phyloP scores from a whole-genome alignment of 805 yeast genomes.

The Pichia scutulata region DNA sequence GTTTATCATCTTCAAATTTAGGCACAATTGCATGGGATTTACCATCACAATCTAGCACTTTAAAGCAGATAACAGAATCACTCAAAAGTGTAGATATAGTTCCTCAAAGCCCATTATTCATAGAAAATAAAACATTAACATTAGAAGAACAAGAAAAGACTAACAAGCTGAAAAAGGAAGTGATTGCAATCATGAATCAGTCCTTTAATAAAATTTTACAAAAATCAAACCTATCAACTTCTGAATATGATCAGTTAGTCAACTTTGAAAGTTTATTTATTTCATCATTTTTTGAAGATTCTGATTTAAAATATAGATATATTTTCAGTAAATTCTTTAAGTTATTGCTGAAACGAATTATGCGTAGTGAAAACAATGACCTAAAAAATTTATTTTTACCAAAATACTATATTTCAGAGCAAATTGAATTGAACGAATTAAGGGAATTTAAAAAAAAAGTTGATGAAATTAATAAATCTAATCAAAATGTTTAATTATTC shows the following conservation, averaged over 20 bases:
- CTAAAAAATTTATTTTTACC: conserved; percentile 17
- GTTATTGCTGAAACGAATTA: conserved; percentile 24
- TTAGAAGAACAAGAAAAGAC: conserved; percentile 10
- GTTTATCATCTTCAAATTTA: background rate
- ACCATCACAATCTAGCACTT: background rate
- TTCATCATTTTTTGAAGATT: conserved; percentile 20
- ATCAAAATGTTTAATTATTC: background rate
- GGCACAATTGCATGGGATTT: conserved; percentile 7
- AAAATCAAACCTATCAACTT: conserved; percentile 45
- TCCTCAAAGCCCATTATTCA: conserved; percentile 17
- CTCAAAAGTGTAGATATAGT: conserved; percentile 8
- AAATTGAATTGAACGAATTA: conserved; percentile 11
- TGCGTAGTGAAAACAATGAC: conserved; percentile 23
- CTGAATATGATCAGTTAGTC: conserved; percentile 41
- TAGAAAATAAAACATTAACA: background rate
- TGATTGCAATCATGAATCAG: conserved; percentile 33
- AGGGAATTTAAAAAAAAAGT: conserved; percentile 2
- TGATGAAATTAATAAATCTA: background rate
- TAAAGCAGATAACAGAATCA: conserved; percentile 1
- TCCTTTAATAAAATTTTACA: conserved; percentile 37
- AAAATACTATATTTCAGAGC: conserved; percentile 17
- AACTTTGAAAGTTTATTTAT: conserved; percentile 31
- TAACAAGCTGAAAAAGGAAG: conserved; percentile 18
- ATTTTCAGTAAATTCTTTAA: conserved; percentile 27
- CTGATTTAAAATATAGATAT: conserved; percentile 24